phyloP scores from a whole-genome alignment of 169 alveolate genomes.

The Theileria parva region DNA sequence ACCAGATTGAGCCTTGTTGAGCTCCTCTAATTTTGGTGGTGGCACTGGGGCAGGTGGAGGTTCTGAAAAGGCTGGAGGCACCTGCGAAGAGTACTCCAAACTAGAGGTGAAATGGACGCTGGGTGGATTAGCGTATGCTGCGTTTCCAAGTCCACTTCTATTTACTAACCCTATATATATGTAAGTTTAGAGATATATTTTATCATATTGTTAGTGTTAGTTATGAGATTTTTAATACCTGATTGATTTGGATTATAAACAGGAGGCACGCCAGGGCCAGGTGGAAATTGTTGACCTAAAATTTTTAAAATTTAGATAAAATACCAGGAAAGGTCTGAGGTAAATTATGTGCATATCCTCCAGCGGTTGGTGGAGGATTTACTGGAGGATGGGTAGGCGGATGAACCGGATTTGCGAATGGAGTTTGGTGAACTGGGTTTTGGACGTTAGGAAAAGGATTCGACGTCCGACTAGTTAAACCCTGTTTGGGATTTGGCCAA shows the following conservation, averaged over 20 bases:
- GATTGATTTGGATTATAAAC: neutral
- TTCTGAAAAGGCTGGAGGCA: conserved; percentile 39
- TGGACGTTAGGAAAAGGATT: conserved; percentile 10
- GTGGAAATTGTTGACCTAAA: conserved; percentile 7
- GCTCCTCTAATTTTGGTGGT: conserved; percentile 26
- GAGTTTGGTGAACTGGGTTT: conserved; percentile 10
- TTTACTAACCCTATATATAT: neutral
- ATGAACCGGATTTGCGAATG: neutral
- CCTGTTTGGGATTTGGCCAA: neutral
- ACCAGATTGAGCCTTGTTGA: conserved; percentile 14
- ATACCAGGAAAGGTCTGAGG: conserved; percentile 3
- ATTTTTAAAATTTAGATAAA: neutral
- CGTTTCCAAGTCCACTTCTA: neutral
- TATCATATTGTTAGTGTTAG: neutral
- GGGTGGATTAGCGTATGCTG: conserved; percentile 7
- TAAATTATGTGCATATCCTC: neutral
- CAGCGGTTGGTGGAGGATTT: neutral
- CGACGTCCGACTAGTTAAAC: neutral
- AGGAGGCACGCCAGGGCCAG: neutral
- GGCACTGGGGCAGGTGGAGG: conserved; percentile 14
- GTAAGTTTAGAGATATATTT: neutral
- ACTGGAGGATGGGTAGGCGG: neutral
- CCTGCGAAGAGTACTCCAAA: conserved; percentile 8
- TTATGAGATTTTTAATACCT: neutral
- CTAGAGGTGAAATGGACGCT: conserved; percentile 21